Percentiles rank a stretch among this genome's conserved stretches.
Conservation (phyloP, 1,139 yeast genomes). For the Debaryomycetaceae sp. region DNA sequence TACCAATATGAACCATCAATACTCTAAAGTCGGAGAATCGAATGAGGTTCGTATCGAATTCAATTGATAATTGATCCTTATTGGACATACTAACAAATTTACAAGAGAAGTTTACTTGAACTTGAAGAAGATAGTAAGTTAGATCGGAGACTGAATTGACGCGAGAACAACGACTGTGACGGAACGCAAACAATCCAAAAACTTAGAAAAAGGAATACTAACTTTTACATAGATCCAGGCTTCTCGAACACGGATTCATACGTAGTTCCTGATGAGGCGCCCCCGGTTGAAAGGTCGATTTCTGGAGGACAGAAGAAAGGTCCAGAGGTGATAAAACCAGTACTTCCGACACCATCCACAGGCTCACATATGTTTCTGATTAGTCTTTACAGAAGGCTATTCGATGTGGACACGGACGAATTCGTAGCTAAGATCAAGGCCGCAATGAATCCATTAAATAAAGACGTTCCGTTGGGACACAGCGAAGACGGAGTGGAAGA, state of each 20-base stretch:
- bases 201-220: background rate
- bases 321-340: slow-evolving; percentile 19
- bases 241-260: background rate
- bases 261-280: slow-evolving; percentile 3
- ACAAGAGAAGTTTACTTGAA: background rate
- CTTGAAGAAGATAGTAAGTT: background rate
- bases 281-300: slow-evolving; percentile 5
- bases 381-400: slow-evolving; percentile 54
- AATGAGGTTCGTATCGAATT: slow-evolving; percentile 1
- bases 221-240: background rate
- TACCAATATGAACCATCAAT: background rate
- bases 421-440: slow-evolving; percentile 46
- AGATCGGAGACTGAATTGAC: too few relatives aligned
- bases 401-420: slow-evolving; percentile 61
- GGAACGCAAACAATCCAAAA: too few relatives aligned
- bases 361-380: slow-evolving; percentile 51
- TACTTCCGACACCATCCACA: slow-evolving; percentile 10
- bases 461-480: slow-evolving; percentile 18
- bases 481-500: slow-evolving; percentile 50
- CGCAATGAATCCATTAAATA: slow-evolving; percentile 45
- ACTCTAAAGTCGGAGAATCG: background rate
- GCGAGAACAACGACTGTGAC: too few relatives aligned
- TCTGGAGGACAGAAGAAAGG: slow-evolving; percentile 6
- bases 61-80: slow-evolving; percentile 3
- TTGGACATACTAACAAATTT: background rate